These are phyloP conservation scores for Candida jianshihensis DNA, from an alignment of 805 yeast genomes.

Conservation along the genomic window DNA sequence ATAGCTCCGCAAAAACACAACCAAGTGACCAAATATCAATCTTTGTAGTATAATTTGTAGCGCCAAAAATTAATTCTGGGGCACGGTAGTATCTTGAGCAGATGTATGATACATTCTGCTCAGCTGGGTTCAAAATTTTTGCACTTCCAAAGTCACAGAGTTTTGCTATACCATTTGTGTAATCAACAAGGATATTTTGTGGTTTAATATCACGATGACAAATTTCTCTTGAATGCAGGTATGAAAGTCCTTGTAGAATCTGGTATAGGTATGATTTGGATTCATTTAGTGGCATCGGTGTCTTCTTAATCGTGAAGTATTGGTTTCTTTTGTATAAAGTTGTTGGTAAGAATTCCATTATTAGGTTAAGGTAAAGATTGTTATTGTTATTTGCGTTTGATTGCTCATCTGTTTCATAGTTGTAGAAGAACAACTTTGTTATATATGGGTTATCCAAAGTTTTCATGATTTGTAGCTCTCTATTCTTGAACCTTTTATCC, in stretches of 20 bases:
- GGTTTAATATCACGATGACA: conserved; percentile 2
- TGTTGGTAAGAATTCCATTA: conserved; percentile 92
- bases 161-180: conserved; percentile 75
- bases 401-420: conserved; percentile 60
- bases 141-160: conserved; percentile 97
- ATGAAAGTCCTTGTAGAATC: conserved; percentile 68
- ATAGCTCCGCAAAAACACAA: conserved; percentile 95
- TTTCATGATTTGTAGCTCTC: conserved; percentile 96
- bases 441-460: conserved; percentile 78
- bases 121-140: conserved; percentile 78
- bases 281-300: conserved; percentile 83
- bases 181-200: conserved; percentile 82
- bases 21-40: conserved; percentile 98
- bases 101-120: conserved; percentile 93
- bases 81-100: conserved; percentile 97
- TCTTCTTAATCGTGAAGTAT: conserved; percentile 67
- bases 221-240: conserved; percentile 56
- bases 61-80: conserved; percentile 96
- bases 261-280: conserved; percentile 80
- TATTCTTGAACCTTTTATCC: conserved; percentile 86
- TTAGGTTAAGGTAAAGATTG: conserved; percentile 81
- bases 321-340: conserved; percentile 88
- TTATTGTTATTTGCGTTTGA: conserved; percentile 28
- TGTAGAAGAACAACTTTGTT: conserved; percentile 81
- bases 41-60: conserved; percentile 92